Conservation (phyloP, 78 protist genomes). For the Monocercomonoides exilis region DNA sequence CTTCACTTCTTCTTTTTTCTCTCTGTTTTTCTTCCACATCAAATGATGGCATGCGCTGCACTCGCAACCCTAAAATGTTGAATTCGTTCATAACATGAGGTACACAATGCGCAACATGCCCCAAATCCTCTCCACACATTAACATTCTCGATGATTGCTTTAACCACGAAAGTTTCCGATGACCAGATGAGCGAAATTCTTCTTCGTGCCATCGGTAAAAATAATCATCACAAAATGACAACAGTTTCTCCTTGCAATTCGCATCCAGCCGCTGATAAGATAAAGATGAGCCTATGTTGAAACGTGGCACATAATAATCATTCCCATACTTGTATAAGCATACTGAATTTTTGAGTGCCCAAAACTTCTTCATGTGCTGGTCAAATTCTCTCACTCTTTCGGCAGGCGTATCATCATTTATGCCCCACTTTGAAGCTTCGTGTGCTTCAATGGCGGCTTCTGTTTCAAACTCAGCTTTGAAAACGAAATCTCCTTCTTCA, state of each 20-base stretch:
- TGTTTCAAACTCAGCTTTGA: constrained; percentile 12
- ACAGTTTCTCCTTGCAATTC: not conserved
- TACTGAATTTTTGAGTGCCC: not conserved
- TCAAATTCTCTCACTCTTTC: not conserved
- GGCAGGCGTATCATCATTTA: not conserved
- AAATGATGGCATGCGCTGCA: constrained; percentile 32
- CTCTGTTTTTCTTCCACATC: too few relatives aligned
- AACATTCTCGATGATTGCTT: not conserved
- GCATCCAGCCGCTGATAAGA: not conserved
- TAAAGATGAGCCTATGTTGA: not conserved
- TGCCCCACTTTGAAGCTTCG: not conserved
- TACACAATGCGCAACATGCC: constrained; percentile 13
- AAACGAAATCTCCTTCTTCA: not conserved
- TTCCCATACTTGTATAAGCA: not conserved
- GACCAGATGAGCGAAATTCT: not conserved
- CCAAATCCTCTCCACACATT: constrained; percentile 26
- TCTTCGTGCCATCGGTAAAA: not conserved
- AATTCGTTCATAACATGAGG: not conserved
- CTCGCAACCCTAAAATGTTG: constrained; percentile 21
- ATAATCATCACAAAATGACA: not conserved
- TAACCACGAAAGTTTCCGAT: not conserved
- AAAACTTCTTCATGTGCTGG: not conserved
- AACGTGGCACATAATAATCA: not conserved
- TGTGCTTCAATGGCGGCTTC: not conserved
- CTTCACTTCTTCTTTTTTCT: too few relatives aligned